Evolutionary conservation across 2,329 filamentous ascomycete species (phyloP), one percentile per base, ranked within the genome.

Genomic region (Leptographium flavum): DNA sequence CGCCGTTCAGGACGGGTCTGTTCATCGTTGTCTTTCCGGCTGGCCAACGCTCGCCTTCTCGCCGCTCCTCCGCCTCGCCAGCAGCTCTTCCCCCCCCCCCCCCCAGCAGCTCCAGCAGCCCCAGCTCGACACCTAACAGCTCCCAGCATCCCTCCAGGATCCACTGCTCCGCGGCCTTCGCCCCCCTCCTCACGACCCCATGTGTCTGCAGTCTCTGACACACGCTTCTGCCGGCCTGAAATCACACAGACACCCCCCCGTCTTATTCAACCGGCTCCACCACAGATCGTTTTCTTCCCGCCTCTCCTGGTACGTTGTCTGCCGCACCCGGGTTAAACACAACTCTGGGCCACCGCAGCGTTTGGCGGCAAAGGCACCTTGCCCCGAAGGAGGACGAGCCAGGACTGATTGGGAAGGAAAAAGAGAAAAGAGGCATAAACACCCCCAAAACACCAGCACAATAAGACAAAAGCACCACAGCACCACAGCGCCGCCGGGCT

Each of bases 401-500:
- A 45, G 42, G 32, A 45, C 42, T 8, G 21, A 45, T 33, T 35
- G 33, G 41, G 41, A 43, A n/a, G 21, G 14, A 39, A 39, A 39
- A 23, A 17, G 25, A 32, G 25, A 28, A 39, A 28, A 43, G 25
- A 43, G 25, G 23, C 33, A 43, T 38, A 38, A 38, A 43, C 25
- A n/a, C n/a, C n/a, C n/a, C n/a, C n/a, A n/a, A n/a, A n/a, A n/a
- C n/a, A n/a, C n/a, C n/a, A n/a, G n/a, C n/a, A n/a, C n/a, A n/a
- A n/a, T n/a, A 30, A 19, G 23, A 28, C 22, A 14, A 37, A 30
- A n/a, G n/a, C 14, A 19, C 25, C 33, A 30, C 21, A 31, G 6
- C n/a, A n/a, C n/a, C n/a, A n/a, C n/a, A n/a, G n/a, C n/a, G n/a
- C n/a, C n/a, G n/a, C n/a, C n/a, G n/a, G n/a, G n/a, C n/a, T n/a